A percentile compares a stretch with the other conserved stretches of the same genome.
Evolutionary conservation across 148 eudicot genomes (phyloP).

Genomic region (Silene latifolia): DNA sequence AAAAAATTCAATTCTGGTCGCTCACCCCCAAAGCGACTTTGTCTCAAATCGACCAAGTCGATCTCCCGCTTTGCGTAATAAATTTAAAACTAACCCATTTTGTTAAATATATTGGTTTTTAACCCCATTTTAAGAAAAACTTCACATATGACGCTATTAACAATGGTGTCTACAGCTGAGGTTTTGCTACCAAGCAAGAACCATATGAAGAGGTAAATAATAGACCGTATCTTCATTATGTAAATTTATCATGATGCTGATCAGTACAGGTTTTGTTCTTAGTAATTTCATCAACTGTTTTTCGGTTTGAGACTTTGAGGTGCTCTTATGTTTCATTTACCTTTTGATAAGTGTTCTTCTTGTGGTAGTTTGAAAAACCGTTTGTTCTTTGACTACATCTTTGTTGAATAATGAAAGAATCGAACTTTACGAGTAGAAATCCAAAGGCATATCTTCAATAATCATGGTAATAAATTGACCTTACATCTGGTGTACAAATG

Average conservation of each 20-base stretch:
- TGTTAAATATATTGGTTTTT: too few relatives aligned
- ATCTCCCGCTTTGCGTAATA: too few relatives aligned
- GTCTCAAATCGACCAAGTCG: too few relatives aligned
- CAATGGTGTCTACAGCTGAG: slow-evolving; percentile 90
- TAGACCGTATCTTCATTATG: too few relatives aligned
- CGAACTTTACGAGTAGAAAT: background rate
- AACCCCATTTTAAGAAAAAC: too few relatives aligned
- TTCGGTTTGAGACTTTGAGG: background rate
- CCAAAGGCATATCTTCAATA: too few relatives aligned
- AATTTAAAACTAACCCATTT: too few relatives aligned
- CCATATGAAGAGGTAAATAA: slow-evolving; percentile 69
- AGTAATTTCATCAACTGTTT: background rate
- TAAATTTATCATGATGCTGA: slow-evolving; percentile 41
- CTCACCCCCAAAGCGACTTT: too few relatives aligned
- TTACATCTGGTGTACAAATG: too few relatives aligned
- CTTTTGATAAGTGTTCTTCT: background rate
- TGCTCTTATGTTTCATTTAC: background rate
- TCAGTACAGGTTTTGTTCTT: slow-evolving; percentile 21
- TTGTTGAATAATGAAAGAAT: background rate
- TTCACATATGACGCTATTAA: slow-evolving; percentile 66
- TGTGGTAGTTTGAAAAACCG: background rate
- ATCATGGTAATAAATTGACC: too few relatives aligned
- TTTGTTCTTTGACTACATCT: background rate
- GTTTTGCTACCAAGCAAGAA: slow-evolving; percentile 82
- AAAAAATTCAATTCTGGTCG: too few relatives aligned